Evolutionary conservation across 2,329 filamentous ascomycete species (phyloP), one percentile per base, ranked within the genome.

Genomic region (Fusarium kyushuense): DNA sequence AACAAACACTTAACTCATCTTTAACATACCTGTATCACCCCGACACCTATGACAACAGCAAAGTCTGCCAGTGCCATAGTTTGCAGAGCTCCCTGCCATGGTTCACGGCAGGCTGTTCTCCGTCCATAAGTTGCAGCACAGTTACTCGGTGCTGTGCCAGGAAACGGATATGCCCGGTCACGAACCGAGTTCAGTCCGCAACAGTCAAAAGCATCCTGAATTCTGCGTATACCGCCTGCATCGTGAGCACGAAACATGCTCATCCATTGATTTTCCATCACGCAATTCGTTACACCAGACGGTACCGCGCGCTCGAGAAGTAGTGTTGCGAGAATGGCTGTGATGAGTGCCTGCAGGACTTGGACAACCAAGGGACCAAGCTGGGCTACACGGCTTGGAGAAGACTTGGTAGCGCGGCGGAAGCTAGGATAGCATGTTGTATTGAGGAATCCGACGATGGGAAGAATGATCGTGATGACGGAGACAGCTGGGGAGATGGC

Each of bases 121-220:
- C 87, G 80, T 0, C 80, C 80, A 66, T 83, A 88, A 6, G 81
- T 76, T 45, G 79, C 74, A 6, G 78, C 68, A 72, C 89, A 90
- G 49, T 51, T 71, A 68, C 52, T 76, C 66, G 54, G 79, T 57
- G 54, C 62, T 36, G 51, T 52, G 2, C 54, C 65, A 0, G 81
- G 81, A 60, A 91, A 92, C 0, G 90, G 91, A 80, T 84, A 92
- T 0, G 86, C 84, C 68, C 85, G 86, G 72, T 93, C 89, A 30
- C 74, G 76, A 29, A 87, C 74, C 6, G 81, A 84, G 56, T 82
- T 82, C 33, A 92, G 80, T 0, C 91, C 91, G 69, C 91, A 93
- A 79, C 91, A 93, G 10, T 84, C 74, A 32, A 92, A 84, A 0
- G 83, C 76, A 73, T 93, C 88, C 72, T 93, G 91, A 51, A 93